Base-by-base conservation (phyloP, 441 rosid species). In the Adansonia rubrostipa region DNA sequence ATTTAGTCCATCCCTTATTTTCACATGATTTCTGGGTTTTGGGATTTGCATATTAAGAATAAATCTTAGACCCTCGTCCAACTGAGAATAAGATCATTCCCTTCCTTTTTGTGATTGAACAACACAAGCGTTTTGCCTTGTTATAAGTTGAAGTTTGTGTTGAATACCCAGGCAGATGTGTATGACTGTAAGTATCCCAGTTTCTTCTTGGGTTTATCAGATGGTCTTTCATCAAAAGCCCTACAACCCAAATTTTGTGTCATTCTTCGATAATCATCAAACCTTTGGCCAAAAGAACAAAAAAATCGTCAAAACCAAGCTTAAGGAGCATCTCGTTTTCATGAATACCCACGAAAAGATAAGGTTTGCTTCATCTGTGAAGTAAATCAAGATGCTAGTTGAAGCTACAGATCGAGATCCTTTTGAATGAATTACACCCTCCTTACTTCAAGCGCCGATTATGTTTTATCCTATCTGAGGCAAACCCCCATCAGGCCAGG, bases 31-130 rank as follows among this genome's bases (percentile, higher is more conserved):
- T 81, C 60, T 81, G 80, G 87, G 84, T 83, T 77, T 84, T 69
- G 87, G 85, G 86, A 81, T 84, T 80, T 82, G 45, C 69, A 84
- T 81, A 80, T 53, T 47, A 80, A 54, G 79, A 80, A 76, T 60
- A 85, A 72, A 77, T 76, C 71, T 74, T 50, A 50, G 62, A 47
- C 36, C 74, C 75, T 82, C 88, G 86, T 85, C 90, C 89, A 81
- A 20, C 80, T 84, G 71, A 79, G 83, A 56, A 80, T 79, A 84
- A 83, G 85, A 86, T 80, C 80, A 81, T 82, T 68, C 33, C 75
- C 80, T 79, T 77, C 81, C 87, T 88, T 91, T 84, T 81, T 76
- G 84, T 86, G 96, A 92, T 90, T 90, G 92, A 92, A 88, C 89
- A 63, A 86, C 82, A 78, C 89, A 82, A 73, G 40, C 79, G 81